Evolutionary conservation across 768 basidiomycete species (phyloP), one percentile per base, ranked within the genome.

Genomic region (Lentinus tigrinus): DNA sequence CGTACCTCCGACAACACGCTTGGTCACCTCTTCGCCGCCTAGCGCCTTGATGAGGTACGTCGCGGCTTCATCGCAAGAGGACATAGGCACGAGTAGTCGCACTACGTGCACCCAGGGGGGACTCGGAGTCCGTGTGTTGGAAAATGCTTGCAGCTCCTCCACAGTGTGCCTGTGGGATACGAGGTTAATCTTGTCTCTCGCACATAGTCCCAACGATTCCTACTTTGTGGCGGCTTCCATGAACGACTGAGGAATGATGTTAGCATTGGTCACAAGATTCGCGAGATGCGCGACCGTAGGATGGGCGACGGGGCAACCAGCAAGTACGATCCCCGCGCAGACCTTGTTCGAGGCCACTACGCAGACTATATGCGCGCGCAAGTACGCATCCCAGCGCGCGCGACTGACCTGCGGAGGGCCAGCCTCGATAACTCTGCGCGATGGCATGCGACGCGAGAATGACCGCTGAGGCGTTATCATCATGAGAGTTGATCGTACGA

Each of bases 71-170:
- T 89, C 83, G 65, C 94, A 94, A 44, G 78, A 84, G 0, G 84
- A 77, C 72, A 90, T 81, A 2, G 94, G 93, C 3, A 97, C 81
- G 9, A 85, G 66, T 10, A 89, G 74, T 49, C 87, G 79, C 49
- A 89, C 79, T 43, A 91, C 82, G 62, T 85, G 88, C 9, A 91
- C 85, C 81, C 87, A 92, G 28, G 93, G 93, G 16, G 94, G 91
- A 14, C 91, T 85, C 0, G 90, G 92, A 0, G 90, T 93, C 17
- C 87, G 83, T 0, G 85, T 87, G 66, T 94, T 93, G 1, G 87
- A 81, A 68, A 94, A 93, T 9, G 81, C 78, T 73, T 91, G 93
- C 0, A 93, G 75, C 55, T 93, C 92, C 70, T 95, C 91, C 0
- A 94, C 86, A 0, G 93, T 85, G 71, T 95, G 90, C 47, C 91